Base-by-base conservation (phyloP, 129 eudicot species). In the Tagetes erecta region DNA sequence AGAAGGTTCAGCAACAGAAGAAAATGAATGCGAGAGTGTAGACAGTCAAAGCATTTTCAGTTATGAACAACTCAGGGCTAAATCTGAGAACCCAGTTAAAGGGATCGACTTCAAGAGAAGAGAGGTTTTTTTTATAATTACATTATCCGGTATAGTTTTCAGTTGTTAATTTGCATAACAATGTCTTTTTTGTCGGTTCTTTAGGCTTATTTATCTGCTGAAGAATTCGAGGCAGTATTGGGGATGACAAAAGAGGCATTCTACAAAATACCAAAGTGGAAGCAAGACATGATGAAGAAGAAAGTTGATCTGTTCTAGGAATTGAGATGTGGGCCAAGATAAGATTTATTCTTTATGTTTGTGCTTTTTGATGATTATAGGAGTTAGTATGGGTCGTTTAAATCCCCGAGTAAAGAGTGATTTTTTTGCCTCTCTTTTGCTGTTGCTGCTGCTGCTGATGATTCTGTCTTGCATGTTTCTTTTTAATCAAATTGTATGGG, bases 231-330 rank as follows among this genome's bases (percentile, higher is more conserved):
- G 82, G 42, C 77, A 3, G 80, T 91, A 31, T 52, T 91, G 4
- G 90, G 89, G 49, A 80, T 88, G 87, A 41, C 79, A 34, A 88
- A 91, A 80, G 97, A 86, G 70, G 89, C 84, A 38, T 91, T 91
- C 67, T 88, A 86, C 62, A 91, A 91, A 64, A 72, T 88, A 73
- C 97, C 97, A 0, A 91, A 87, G 58, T 91, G 97, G 97, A 92
- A 92, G 91, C 97, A 92, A 78, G 97, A 90, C 86, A 84, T 88
- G 91, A 85, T 55, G 76, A 92, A 92, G 85, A 86, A 76, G 91
- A 92, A 92, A 79, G 84, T 82, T 35, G 97, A 92, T 85, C 91
- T 92, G 74, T 92, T 92, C 78, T 92, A 86, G 75, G 65, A 70
- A 78, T 60, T 64, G 52, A 50, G 35, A 53, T 41, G 38, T 37